Percentiles rank a stretch among this genome's conserved stretches.
Evolutionary conservation across 306 rosid species (phyloP).

Genomic region (Quercus cerris): DNA sequence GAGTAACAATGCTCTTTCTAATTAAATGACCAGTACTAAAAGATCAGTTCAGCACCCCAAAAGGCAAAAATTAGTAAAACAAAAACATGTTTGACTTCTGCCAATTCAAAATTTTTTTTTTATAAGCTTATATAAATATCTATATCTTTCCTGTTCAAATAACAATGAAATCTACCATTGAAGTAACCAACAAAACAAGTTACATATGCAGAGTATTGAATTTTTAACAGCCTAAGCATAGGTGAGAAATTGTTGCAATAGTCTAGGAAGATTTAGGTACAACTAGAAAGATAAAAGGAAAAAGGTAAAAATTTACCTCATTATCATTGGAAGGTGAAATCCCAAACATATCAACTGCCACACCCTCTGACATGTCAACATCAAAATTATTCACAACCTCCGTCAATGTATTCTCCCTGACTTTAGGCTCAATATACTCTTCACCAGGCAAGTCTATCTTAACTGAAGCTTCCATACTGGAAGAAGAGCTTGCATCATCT

Average conservation of each 20-base stretch:
- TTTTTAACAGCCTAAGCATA: not conserved
- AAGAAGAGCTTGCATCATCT: conserved; percentile 36
- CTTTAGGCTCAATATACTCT: conserved; percentile 13
- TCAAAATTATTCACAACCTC: conserved; percentile 37
- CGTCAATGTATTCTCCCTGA: conserved; percentile 25
- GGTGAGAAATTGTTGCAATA: not conserved
- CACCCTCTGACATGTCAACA: conserved; percentile 74
- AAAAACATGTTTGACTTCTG: not conserved
- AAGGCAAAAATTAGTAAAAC: not conserved
- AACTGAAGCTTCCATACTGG: conserved; percentile 25
- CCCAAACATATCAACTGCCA: conserved; percentile 80
- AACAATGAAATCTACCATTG: not conserved
- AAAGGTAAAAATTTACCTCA: conserved; percentile 41
- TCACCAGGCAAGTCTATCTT: conserved; percentile 22
- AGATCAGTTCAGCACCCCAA: not conserved
- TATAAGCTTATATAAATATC: not conserved
- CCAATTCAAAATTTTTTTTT: too few relatives aligned
- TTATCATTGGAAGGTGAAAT: conserved; percentile 50
- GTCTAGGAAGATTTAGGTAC: not conserved
- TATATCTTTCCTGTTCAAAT: not conserved
- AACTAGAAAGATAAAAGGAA: conserved; percentile 9
- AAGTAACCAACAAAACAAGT: not conserved
- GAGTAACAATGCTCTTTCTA: not conserved
- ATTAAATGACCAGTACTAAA: not conserved
- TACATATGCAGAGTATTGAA: not conserved